Conservation (phyloP, 2,329 filamentous ascomycete species). For the Paraphoma chrysanthemicola region DNA sequence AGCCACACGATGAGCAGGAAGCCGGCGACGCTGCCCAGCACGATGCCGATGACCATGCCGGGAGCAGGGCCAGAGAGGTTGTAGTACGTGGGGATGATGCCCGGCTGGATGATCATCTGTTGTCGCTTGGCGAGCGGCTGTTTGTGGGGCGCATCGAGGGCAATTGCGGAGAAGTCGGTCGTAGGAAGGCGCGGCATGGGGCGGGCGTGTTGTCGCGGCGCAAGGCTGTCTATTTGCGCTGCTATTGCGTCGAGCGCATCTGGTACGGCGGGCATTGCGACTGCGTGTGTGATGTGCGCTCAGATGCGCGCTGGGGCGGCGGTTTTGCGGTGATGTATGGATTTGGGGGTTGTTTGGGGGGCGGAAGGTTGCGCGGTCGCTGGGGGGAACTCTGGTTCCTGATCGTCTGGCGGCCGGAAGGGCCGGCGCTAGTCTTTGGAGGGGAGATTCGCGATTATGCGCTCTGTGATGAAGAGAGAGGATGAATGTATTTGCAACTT, state of each 20-base stretch:
- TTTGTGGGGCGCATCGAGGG: conserved; percentile 17
- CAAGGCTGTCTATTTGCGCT: conserved; percentile 30
- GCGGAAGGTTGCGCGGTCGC: conserved; percentile 18
- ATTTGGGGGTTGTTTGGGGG: conserved; percentile 11
- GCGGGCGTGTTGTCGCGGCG: conserved; percentile 19
- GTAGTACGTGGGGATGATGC: conserved; percentile 69
- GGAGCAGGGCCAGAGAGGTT: conserved; percentile 60
- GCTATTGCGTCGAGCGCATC: conserved; percentile 24
- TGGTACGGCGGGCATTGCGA: conserved; percentile 38
- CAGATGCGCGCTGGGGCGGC: conserved; percentile 11
- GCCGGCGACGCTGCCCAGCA: conserved; percentile 61
- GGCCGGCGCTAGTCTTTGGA: conserved; percentile 29
- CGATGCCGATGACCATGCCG: conserved; percentile 67
- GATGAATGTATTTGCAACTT: conserved; percentile 5
- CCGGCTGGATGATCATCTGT: conserved; percentile 23
- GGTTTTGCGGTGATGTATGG: conserved; percentile 2
- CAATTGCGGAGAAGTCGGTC: conserved; percentile 16
- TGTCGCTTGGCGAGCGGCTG: conserved; percentile 26
- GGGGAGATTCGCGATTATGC: conserved; percentile 18
- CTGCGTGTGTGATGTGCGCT: conserved; percentile 15
- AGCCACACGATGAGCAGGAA: conserved; percentile 63
- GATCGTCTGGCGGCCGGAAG: conserved; percentile 19
- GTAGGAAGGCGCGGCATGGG: conserved; percentile 26
- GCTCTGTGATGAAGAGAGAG: conserved; percentile 5
- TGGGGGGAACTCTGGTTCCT: conserved; percentile 23